phyloP scores from a whole-genome alignment of 257 asterid genomes.

The Lithospermum erythrorhizon region DNA sequence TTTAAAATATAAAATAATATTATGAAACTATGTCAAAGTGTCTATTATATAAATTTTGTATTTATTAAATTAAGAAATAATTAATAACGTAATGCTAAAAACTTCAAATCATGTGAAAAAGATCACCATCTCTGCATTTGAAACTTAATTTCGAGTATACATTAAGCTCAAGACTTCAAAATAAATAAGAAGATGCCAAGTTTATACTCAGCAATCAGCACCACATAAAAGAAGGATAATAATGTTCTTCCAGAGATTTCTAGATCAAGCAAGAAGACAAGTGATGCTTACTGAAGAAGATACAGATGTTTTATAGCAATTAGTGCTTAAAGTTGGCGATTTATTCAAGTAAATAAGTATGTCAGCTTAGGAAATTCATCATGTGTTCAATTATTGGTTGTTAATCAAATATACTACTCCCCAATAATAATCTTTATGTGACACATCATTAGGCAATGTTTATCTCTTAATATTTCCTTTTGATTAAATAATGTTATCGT shows the following conservation, averaged over 20 bases:
- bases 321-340: neutral
- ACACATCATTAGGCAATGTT: constrained; percentile 9
- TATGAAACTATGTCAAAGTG: too few relatives aligned
- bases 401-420: too few relatives aligned
- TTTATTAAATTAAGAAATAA: too few relatives aligned
- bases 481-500: constrained; percentile 4
- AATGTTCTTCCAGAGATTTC: neutral
- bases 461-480: neutral
- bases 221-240: neutral
- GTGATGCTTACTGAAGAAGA: neutral
- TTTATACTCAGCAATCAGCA: too few relatives aligned
- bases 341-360: neutral
- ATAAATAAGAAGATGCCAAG: too few relatives aligned
- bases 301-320: neutral
- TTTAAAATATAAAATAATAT: too few relatives aligned
- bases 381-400: constrained; percentile 1
- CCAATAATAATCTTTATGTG: neutral
- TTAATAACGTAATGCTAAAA: too few relatives aligned
- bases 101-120: too few relatives aligned
- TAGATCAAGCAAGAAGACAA: neutral
- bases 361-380: neutral
- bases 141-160: too few relatives aligned
- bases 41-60: too few relatives aligned
- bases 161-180: too few relatives aligned
- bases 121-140: too few relatives aligned